Evolutionary conservation across 306 rosid genomes (phyloP), one percentile per base, ranked within the genome.

Genomic region (Chamaecrista fasciculata): DNA sequence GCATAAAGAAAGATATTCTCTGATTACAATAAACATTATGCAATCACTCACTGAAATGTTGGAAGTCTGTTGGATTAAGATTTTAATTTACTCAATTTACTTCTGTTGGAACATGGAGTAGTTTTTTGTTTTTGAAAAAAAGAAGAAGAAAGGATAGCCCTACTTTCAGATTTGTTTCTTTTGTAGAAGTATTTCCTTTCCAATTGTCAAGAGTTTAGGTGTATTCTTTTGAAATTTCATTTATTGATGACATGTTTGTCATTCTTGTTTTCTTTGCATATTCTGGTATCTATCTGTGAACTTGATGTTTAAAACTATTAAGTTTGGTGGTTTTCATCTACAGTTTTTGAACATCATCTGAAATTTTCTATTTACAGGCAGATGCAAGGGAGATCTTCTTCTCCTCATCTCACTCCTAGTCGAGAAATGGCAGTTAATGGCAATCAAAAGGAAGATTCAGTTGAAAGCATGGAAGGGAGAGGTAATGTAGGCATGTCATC

Each of bases 391-490:
- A 82, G 82, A 62, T 79, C 69, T 69, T 63, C 0, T 74, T 83
- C 88, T 67, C 57, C 88, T 67, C 57, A 65, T n/a, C 7, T 4
- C 8, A 7, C 63, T 29, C 24, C 63, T 57, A 15, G 40, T 55
- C 82, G 18, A 72, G 94, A 89, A 43, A 29, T 71, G 61, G 76
- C 72, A 59, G 68, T 59, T 49, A 59, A 51, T 24, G 83, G 79
- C 66, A 73, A 69, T 79, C 34, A 52, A 58, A 84, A 85, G 52
- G 96, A 88, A 82, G 95, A 73, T 34, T 95, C 96, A 8, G 80
- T 68, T 50, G 99, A 79, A 75, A 91, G 92, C 81, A 66, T 91
- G 82, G 92, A 86, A 56, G 86, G 78, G 31, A 85, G 78, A 78
- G 73, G 52, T 33, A 79, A 84, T 72, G 77, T 73, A 6, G 71